Evolutionary conservation across 768 basidiomycete genomes (phyloP), one percentile per base, ranked within the genome.

Genomic region (Hygrocybe coccinea): DNA sequence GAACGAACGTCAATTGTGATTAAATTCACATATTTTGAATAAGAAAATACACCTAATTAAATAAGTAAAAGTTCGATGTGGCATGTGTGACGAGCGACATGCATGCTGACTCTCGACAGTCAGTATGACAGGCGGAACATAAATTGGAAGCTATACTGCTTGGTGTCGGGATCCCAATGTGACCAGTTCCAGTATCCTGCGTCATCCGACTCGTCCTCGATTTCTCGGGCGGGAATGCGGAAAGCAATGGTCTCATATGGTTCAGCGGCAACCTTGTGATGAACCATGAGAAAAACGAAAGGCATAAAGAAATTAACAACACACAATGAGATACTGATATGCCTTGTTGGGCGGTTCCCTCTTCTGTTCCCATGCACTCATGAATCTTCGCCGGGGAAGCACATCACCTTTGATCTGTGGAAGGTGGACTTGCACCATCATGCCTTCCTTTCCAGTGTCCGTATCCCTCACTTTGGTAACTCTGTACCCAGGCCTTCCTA

Each of bases 241-340:
- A 98, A 98, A n/a, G 94, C 92, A 62, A 99, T 93, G 3, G 95
- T 97, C 73, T 99, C 97, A 67, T 98, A 99, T 5, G 95, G 95
- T 64, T 98, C 97, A n/a, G 97, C 94, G 15, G 95, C 97, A 57
- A 98, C 91, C 95, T 97, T 55, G 1, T 58, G 60, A 47, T 53
- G 54, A 56, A 39, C 78, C 68, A 60, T 76, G 71, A 55, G 72
- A 51, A 45, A 12, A 11, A 55, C 24, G 37, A 19, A 33, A 25
- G 11, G 33, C 19, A 41, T 52, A 35, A 25, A 44, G 44, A 46
- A 52, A 35, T 50, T 19, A 50, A 10, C 21, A 50, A 82, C 94
- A 64, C 64, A 97, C 95, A 57, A 98, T 91, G 64, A 98, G 82
- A 72, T 98, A 98, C 67, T 98, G 97, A 70, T 95, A 95, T 11